Evolutionary conservation across 441 rosid species (phyloP).

Genomic region (Populus hybrid): DNA sequence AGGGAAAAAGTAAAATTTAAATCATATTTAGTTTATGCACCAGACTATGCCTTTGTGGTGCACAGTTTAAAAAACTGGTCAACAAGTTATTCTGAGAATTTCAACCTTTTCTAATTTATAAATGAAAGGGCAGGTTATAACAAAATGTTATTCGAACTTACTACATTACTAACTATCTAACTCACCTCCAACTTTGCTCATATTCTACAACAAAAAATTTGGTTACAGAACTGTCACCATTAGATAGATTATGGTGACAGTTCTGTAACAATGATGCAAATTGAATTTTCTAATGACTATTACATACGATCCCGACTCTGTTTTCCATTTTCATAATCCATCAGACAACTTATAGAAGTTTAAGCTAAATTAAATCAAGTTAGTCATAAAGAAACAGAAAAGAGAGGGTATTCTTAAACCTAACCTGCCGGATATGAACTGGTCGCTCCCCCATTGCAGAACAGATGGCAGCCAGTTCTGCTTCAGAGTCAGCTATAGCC

Average conservation of each 20-base stretch:
- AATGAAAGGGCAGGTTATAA: background rate
- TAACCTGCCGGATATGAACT: constrained; percentile 80
- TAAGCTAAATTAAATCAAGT: background rate
- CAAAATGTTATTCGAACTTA: background rate
- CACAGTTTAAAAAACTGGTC: background rate
- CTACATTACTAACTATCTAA: background rate
- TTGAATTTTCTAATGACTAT: background rate
- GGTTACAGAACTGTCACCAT: background rate
- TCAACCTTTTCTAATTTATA: background rate
- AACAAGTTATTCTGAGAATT: background rate
- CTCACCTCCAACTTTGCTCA: background rate
- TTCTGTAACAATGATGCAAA: background rate
- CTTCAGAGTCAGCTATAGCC: constrained; percentile 83
- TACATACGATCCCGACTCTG: background rate
- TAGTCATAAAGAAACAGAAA: background rate
- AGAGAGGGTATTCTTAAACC: background rate
- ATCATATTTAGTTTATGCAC: background rate
- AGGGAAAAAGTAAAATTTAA: background rate
- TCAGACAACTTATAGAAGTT: background rate
- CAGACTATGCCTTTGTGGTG: background rate
- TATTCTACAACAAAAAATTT: background rate
- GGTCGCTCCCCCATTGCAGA: constrained; percentile 90
- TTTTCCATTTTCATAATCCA: background rate
- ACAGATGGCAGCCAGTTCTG: constrained; percentile 81
- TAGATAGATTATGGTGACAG: background rate